A percentile compares a stretch with the other conserved stretches of the same genome.
These are phyloP conservation scores for Lathyrus sativus DNA, from an alignment of 306 rosid genomes.

Conservation along the genomic window DNA sequence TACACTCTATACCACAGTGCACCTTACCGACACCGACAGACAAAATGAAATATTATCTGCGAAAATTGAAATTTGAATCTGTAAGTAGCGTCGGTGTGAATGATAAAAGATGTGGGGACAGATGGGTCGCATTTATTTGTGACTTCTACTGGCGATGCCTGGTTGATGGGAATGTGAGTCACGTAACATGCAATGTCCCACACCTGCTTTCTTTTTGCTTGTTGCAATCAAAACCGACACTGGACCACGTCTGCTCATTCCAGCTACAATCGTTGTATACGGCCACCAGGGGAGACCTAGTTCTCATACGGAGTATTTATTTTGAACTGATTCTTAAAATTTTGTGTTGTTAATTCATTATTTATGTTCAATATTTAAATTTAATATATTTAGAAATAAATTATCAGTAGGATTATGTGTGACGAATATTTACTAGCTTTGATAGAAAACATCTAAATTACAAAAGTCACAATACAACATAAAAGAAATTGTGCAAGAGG, in stretches of 20 bases:
- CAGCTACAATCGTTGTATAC: not conserved
- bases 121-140: slow-evolving; percentile 7
- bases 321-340: too few species aligned
- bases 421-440: too few species aligned
- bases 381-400: too few species aligned
- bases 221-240: not conserved
- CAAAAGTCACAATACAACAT: too few species aligned
- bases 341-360: too few species aligned
- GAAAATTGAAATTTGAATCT: not conserved
- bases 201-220: not conserved
- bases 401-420: too few species aligned
- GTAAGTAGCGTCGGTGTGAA: not conserved
- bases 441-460: too few species aligned
- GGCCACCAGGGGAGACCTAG: too few species aligned
- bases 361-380: too few species aligned
- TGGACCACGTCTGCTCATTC: not conserved
- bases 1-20: not conserved
- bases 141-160: not conserved
- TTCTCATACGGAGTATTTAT: too few species aligned
- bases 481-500: too few species aligned
- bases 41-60: not conserved
- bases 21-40: slow-evolving; percentile 18
- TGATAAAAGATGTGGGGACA: slow-evolving; percentile 2
- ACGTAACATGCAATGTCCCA: not conserved
- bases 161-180: not conserved